Percentiles rank a stretch among this genome's conserved stretches.
phyloP scores from a whole-genome alignment of 2,329 filamentous ascomycete genomes.

The Didymella pinodella region DNA sequence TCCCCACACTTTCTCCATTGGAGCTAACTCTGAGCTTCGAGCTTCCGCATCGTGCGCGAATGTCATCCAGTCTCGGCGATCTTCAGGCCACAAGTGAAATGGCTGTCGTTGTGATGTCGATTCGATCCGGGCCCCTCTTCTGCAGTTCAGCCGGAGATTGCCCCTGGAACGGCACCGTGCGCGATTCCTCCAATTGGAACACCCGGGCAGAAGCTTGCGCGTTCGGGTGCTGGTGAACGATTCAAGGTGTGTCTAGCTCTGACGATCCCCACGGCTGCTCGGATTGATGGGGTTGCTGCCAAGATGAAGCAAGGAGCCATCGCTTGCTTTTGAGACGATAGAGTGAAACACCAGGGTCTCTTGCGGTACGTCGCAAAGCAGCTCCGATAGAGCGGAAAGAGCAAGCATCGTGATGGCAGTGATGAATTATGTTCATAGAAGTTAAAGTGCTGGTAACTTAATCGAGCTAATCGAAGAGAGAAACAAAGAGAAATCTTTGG shows the following conservation, averaged over 20 bases:
- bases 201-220: not conserved
- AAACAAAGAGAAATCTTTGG: constrained; percentile 34
- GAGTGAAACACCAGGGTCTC: not conserved
- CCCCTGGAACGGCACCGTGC: constrained; percentile 5
- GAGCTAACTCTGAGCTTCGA: not conserved
- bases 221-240: constrained; percentile 2
- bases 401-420: constrained; percentile 10
- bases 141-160: constrained; percentile 7
- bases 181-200: constrained; percentile 10
- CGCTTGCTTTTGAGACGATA: not conserved
- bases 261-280: constrained; percentile 6
- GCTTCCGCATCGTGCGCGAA: not conserved
- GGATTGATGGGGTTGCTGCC: not conserved
- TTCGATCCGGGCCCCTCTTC: not conserved
- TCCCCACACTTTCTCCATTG: constrained; percentile 7
- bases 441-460: constrained; percentile 26
- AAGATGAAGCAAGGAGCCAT: not conserved
- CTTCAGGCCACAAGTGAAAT: not conserved
- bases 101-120: not conserved
- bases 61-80: not conserved
- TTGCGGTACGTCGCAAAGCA: not conserved
- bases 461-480: constrained; percentile 15
- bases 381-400: not conserved
- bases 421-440: constrained; percentile 48
- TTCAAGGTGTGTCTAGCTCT: constrained; percentile 1